Base-by-base conservation (phyloP, 2,329 filamentous ascomycete genomes). In the Cercospora citrullina region DNA sequence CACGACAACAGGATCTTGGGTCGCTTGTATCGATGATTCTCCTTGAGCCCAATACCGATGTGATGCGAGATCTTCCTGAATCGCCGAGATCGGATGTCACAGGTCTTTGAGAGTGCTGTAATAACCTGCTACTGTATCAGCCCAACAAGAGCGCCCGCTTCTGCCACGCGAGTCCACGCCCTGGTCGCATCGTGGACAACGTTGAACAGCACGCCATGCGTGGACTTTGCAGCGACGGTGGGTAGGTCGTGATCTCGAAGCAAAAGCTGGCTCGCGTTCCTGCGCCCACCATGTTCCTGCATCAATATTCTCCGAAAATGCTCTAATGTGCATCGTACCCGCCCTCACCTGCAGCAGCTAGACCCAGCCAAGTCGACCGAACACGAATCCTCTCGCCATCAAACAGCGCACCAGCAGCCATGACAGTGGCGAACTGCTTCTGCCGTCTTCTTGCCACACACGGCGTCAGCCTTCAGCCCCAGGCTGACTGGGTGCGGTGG, bases 281-380 rank as follows among this genome's bases (percentile, higher is more conserved):
- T 58, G 53, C 53, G 26, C 9, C 28, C 4, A 33, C 21, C 53
- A 14, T 33, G 53, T 58, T 31, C 53, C 53, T 58, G 53, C 53
- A 58, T 58, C 53, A 18, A 58, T 58, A 58, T 58, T 58, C 53
- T 58, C 53, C 53, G 53, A 58, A 30, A 33, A 16, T 14, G 23
- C 21, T 18, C 14, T 26, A 30, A 23, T 28, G 23, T 33, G 53
- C 53, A 58, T 58, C 53, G 53, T 33, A 58, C 14, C 26, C 53
- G 53, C 23, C 16, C 53, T 33, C 53, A 58, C 16, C 53, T 30
- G 53, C 53, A 58, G 53, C 53, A 33, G 21, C 53, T n/a, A 9
- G 23, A 28, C 23, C 16, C 26, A 57, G 42, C 42, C 53, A 57
- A 57, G 10, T 12, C 42, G 42, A 28, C n/a, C 5, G 53, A 28